Evolutionary conservation across 345 rosid genomes (phyloP).

Genomic region (Acer negundo): DNA sequence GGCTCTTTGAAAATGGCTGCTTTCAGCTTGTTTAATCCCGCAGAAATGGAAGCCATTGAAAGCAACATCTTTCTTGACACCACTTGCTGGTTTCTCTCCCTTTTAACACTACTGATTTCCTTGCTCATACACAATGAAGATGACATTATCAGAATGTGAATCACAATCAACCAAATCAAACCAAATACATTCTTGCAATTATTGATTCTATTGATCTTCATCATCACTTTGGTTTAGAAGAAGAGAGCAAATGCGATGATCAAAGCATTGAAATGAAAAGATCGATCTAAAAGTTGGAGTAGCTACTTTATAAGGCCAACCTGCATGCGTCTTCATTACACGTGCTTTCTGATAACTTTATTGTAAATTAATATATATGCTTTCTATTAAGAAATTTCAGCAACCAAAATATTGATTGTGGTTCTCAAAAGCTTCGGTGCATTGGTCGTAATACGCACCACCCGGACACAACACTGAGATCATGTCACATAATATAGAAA

Average conservation of each 20-base stretch:
- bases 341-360: slow-evolving; percentile 25
- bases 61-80: slow-evolving; percentile 29
- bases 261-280: slow-evolving; percentile 5
- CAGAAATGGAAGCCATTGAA: slow-evolving; percentile 21
- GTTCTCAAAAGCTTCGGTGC: not conserved
- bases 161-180: slow-evolving; percentile 24
- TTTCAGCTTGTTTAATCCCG: slow-evolving; percentile 13
- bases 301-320: slow-evolving; percentile 18
- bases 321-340: slow-evolving; percentile 30
- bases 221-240: slow-evolving; percentile 6
- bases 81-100: not conserved
- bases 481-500: too few relatives aligned
- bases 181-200: slow-evolving; percentile 19
- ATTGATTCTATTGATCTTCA: slow-evolving; percentile 48
- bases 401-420: not conserved
- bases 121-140: slow-evolving; percentile 26
- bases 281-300: slow-evolving; percentile 12
- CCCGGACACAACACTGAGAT: too few relatives aligned
- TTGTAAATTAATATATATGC: not conserved
- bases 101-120: not conserved
- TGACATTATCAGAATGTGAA: slow-evolving; percentile 24
- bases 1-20: slow-evolving; percentile 25
- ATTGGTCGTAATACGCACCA: too few relatives aligned
- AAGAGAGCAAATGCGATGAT: not conserved
- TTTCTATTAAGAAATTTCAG: not conserved